Evolutionary conservation across 2,329 filamentous ascomycete species (phyloP).

Genomic region (Diaporthe sp.): DNA sequence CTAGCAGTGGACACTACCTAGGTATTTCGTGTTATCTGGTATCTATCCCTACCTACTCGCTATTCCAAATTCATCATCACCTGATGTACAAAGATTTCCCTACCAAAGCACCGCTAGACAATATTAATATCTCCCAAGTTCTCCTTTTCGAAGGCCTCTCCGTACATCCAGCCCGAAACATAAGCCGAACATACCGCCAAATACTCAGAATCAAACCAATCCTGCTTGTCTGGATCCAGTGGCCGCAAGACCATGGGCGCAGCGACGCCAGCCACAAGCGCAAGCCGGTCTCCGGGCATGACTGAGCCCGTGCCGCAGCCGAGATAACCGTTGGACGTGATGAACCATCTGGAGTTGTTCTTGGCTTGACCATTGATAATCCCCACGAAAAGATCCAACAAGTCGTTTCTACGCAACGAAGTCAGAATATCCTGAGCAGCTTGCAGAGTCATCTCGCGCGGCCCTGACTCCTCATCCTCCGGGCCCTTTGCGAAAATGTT

Average conservation of each 20-base stretch:
- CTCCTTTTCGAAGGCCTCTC: background rate
- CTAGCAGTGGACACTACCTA: background rate
- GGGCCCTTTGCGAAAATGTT: background rate
- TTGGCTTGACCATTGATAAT: background rate
- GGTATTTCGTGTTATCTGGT: background rate
- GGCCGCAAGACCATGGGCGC: background rate
- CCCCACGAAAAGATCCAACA: background rate
- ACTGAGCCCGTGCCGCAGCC: constrained; percentile 3
- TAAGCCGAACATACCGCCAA: constrained; percentile 11
- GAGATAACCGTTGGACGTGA: background rate
- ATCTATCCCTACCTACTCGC: background rate
- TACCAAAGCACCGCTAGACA: background rate
- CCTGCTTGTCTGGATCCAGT: background rate
- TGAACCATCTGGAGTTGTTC: background rate
- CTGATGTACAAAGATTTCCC: background rate
- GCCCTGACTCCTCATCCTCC: background rate
- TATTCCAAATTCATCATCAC: background rate
- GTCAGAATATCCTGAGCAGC: background rate
- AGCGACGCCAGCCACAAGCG: background rate
- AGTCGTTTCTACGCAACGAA: background rate
- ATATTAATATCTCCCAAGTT: background rate
- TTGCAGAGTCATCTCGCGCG: background rate
- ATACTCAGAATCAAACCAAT: background rate
- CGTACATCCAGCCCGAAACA: constrained; percentile 8
- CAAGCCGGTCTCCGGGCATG: background rate